Percentiles rank a stretch among this genome's conserved stretches.
These are phyloP conservation scores for Podaxis sp. DNA, from an alignment of 768 basidiomycete species.

Conservation along the genomic window DNA sequence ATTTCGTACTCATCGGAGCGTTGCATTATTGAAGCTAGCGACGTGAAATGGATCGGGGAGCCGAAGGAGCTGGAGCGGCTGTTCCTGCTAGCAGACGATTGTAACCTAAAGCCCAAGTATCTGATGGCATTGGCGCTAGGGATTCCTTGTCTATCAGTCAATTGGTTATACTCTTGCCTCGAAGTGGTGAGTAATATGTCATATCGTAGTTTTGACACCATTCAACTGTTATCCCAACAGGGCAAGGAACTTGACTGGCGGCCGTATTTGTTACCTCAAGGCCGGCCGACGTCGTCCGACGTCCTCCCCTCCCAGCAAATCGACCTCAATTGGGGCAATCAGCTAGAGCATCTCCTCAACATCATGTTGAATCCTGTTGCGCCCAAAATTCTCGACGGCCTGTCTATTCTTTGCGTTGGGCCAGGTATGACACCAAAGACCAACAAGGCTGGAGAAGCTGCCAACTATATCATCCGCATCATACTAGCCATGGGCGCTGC, in stretches of 20 bases:
- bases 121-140: constrained; percentile 82
- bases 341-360: constrained; percentile 51
- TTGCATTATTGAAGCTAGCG: constrained; percentile 51
- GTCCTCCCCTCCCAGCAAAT: constrained; percentile 46
- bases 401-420: constrained; percentile 62
- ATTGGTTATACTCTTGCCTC: constrained; percentile 51
- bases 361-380: constrained; percentile 61
- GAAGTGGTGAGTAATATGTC: constrained; percentile 26
- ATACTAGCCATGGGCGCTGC: constrained; percentile 78
- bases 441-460: constrained; percentile 40
- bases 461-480: constrained; percentile 58
- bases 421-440: constrained; percentile 44
- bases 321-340: constrained; percentile 47
- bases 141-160: constrained; percentile 71
- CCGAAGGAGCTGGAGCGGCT: constrained; percentile 44
- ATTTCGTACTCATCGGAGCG: constrained; percentile 40
- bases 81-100: constrained; percentile 68
- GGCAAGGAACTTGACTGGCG: constrained; percentile 56
- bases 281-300: constrained; percentile 41
- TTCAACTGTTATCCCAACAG: constrained; percentile 21
- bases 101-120: constrained; percentile 75
- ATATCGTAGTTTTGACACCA: not conserved
- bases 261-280: constrained; percentile 58
- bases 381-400: constrained; percentile 53
- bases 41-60: constrained; percentile 46